Percentiles rank a stretch among this genome's conserved stretches.
Conservation (phyloP, 345 rosid species). For the Punica granatum region DNA sequence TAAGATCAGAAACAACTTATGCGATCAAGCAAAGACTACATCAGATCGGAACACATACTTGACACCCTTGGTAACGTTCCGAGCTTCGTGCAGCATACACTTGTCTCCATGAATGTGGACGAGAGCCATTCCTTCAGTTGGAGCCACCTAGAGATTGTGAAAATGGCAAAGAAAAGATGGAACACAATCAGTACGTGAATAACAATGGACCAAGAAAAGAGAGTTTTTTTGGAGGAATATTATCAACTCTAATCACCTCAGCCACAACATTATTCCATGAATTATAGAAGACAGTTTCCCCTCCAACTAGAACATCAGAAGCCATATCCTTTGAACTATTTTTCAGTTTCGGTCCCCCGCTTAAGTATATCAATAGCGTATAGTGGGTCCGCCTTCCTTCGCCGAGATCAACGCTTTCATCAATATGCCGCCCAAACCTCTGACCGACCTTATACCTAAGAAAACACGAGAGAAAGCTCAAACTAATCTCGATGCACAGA, state of each 20-base stretch:
- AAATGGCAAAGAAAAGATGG: conserved; percentile 3
- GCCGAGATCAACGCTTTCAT: conserved; percentile 70
- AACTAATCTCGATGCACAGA: neutral
- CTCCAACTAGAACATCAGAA: conserved; percentile 59
- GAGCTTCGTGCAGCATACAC: conserved; percentile 91
- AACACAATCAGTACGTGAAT: neutral
- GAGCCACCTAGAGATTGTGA: conserved; percentile 55
- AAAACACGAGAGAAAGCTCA: neutral
- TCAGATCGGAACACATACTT: conserved; percentile 91
- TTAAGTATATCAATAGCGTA: conserved; percentile 80
- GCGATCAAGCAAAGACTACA: conserved; percentile 72
- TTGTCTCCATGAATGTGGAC: conserved; percentile 86
- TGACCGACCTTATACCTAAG: conserved; percentile 82
- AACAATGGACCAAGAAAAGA: neutral
- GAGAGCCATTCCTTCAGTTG: conserved; percentile 88
- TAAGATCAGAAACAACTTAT: neutral
- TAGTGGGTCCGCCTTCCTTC: conserved; percentile 65
- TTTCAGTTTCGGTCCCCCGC: conserved; percentile 48
- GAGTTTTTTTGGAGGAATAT: neutral
- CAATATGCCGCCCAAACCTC: conserved; percentile 80
- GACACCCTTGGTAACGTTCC: conserved; percentile 61
- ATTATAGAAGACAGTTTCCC: conserved; percentile 90
- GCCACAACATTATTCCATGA: conserved; percentile 67
- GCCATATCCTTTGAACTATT: conserved; percentile 31
- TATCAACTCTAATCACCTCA: conserved; percentile 41